phyloP scores from a whole-genome alignment of 2,329 filamentous ascomycete species.

The Fusarium fujikuroi region DNA sequence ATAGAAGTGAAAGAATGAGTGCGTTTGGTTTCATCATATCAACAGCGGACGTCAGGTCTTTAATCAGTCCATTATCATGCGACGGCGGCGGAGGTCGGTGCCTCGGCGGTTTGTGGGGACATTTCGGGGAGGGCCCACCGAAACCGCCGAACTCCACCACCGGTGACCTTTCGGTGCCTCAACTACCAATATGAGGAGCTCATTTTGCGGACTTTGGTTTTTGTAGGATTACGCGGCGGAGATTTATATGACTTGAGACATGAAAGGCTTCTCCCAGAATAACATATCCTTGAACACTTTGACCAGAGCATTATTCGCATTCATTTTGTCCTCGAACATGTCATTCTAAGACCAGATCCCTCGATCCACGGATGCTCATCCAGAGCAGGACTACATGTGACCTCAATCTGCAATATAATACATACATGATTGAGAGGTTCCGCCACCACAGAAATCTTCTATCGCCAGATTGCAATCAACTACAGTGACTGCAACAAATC shows the following conservation, averaged over 20 bases:
- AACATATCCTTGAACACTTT: background rate
- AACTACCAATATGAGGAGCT: background rate
- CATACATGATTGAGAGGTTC: background rate
- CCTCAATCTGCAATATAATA: background rate
- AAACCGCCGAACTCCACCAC: slow-evolving; percentile 44
- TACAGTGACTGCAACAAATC: background rate
- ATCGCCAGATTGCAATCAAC: background rate
- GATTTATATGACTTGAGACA: too few relatives aligned
- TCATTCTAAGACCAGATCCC: background rate
- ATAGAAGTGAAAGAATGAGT: background rate
- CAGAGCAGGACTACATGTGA: background rate
- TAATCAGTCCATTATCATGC: slow-evolving; percentile 11
- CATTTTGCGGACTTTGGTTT: background rate
- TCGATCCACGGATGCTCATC: background rate
- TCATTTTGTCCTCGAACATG: background rate
- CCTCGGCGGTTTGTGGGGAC: slow-evolving; percentile 33
- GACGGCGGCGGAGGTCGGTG: slow-evolving; percentile 27
- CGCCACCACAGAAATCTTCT: background rate
- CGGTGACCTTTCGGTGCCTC: slow-evolving; percentile 1
- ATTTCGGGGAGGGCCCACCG: slow-evolving; percentile 29
- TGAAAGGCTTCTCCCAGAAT: too few relatives aligned
- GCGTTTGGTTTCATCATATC: background rate
- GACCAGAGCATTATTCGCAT: background rate
- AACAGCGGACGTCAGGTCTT: background rate
- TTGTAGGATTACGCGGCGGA: background rate